Evolutionary conservation across 257 asterid genomes (phyloP), one percentile per base, ranked within the genome.

Genomic region (Ilex aquifolium): DNA sequence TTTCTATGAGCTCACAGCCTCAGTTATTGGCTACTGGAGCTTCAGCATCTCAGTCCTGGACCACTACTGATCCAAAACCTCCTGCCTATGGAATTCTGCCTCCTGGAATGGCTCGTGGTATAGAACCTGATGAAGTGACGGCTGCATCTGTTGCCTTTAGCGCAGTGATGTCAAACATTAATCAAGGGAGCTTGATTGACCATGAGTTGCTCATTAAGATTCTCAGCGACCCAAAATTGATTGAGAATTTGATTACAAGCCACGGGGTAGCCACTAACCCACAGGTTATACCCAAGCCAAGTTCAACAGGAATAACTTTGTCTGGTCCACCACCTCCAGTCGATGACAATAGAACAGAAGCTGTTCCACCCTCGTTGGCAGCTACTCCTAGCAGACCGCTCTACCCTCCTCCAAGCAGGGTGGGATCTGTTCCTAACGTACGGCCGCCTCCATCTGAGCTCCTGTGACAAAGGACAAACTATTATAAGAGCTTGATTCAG

Each of bases 401-500:
- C 68, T 82, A 82, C 56, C 85, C 89, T 57, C 74, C 81, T 72
- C 79, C 72, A 2, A 64, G 64, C 53, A 69, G 82, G 61, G 52
- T 68, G 3, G 77, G 77, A 44, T 39, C 75, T 9, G 17, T 59
- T 44, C 74, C 87, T 44, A 72, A 64, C 64, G 10, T 69, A 29
- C 71, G 80, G 63, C 79, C 83, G 10, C 64, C 80, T 63, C 63
- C 44, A 15, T 68, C 82, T 0, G 85, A 79, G 71, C 68, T 55
- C 75, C 83, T 0, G 63, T 73, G 32, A 50, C 76, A 7, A 92
- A 81, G 79, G 98, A 89, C 72, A 67, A 87, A 74, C 76, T 92
- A 92, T n/a, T 89, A 77, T 44, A 92, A 86, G 82, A 85, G 83
- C 75, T 83, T 92, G 68, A 87, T 92, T 53, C 95, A 89, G 75